A percentile compares a stretch with the other conserved stretches of the same genome.
Conservation (phyloP, 371 early-diverging fungal genomes). For the Apophysomyces variabilis region DNA sequence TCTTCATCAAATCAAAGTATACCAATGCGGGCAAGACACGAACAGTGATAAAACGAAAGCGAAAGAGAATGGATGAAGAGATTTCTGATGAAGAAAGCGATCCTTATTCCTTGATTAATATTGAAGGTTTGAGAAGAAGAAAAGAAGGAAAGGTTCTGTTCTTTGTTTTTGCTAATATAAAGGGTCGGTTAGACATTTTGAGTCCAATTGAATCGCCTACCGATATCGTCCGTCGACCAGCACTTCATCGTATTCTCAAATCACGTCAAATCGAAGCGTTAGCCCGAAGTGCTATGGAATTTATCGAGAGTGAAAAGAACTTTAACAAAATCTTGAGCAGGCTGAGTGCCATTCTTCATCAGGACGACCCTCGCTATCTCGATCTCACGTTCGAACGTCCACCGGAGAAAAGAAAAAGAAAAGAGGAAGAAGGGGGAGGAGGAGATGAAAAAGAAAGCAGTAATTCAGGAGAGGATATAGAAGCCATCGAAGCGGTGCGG, state of each 20-base stretch:
- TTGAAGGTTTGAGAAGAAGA: slow-evolving; percentile 42
- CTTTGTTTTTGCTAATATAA: background rate
- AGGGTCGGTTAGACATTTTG: slow-evolving; percentile 41
- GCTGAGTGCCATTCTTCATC: slow-evolving; percentile 50
- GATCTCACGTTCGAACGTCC: slow-evolving; percentile 48
- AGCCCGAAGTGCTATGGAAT: slow-evolving; percentile 52
- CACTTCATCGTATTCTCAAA: slow-evolving; percentile 48
- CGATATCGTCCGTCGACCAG: slow-evolving; percentile 51
- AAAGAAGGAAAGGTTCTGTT: background rate
- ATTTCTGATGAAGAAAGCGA: slow-evolving; percentile 52
- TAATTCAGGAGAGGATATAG: slow-evolving; percentile 24
- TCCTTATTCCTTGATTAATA: slow-evolving; percentile 56
- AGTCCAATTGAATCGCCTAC: slow-evolving; percentile 58
- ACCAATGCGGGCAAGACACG: slow-evolving; percentile 42
- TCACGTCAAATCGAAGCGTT: slow-evolving; percentile 50
- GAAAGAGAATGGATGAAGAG: slow-evolving; percentile 42
- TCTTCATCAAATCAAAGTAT: slow-evolving; percentile 25
- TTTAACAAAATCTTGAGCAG: slow-evolving; percentile 55
- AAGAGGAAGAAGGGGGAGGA: slow-evolving; percentile 21
- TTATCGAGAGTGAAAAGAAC: slow-evolving; percentile 57
- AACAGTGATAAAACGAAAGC: slow-evolving; percentile 47
- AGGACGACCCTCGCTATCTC: slow-evolving; percentile 56
- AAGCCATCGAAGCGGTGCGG: slow-evolving; percentile 42
- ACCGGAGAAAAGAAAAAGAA: slow-evolving; percentile 33
- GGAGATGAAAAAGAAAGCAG: slow-evolving; percentile 8